A percentile compares a stretch with the other conserved stretches of the same genome.
Evolutionary conservation across 192 early-diverging fungal genomes (phyloP).

Genomic region (Coemansia sp.): DNA sequence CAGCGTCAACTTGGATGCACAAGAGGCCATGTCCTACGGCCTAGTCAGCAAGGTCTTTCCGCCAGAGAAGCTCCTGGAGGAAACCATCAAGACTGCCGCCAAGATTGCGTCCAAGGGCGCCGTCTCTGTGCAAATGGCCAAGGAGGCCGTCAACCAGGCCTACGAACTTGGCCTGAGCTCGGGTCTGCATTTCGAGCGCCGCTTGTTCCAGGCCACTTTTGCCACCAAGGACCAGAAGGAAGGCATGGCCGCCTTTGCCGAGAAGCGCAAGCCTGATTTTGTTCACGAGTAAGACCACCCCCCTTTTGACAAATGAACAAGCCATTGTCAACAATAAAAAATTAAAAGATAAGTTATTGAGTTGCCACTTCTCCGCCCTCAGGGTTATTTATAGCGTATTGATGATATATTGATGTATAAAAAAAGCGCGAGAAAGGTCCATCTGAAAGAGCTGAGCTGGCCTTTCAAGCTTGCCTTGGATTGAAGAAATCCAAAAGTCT

Average conservation of each 20-base stretch:
- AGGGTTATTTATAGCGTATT: no score
- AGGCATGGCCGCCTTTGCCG: constrained; percentile 93
- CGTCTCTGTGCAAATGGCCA: constrained; percentile 90
- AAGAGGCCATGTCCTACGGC: constrained; percentile 82
- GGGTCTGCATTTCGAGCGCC: constrained; percentile 90
- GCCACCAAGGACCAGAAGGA: constrained; percentile 94
- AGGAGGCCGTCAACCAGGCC: constrained; percentile 96
- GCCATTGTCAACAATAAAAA: no score
- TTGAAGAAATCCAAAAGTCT: no score
- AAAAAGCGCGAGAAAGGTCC: no score
- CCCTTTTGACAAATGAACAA: no score
- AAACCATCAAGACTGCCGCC: constrained; percentile 87
- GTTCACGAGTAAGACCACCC: constrained; percentile 82
- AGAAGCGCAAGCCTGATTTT: constrained; percentile 91
- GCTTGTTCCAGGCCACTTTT: constrained; percentile 93
- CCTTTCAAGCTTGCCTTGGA: no score
- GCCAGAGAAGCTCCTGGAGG: constrained; percentile 81
- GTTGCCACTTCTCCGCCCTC: no score
- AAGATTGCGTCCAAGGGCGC: constrained; percentile 86
- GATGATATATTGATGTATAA: no score
- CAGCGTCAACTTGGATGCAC: constrained; percentile 75
- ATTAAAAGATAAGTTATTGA: no score
- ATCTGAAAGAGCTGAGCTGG: no score
- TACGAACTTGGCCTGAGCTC: constrained; percentile 85
- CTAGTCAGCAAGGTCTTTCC: constrained; percentile 93